Evolutionary conservation across 78 protist genomes (phyloP).

Genomic region (Cavenderia fasciculata): DNA sequence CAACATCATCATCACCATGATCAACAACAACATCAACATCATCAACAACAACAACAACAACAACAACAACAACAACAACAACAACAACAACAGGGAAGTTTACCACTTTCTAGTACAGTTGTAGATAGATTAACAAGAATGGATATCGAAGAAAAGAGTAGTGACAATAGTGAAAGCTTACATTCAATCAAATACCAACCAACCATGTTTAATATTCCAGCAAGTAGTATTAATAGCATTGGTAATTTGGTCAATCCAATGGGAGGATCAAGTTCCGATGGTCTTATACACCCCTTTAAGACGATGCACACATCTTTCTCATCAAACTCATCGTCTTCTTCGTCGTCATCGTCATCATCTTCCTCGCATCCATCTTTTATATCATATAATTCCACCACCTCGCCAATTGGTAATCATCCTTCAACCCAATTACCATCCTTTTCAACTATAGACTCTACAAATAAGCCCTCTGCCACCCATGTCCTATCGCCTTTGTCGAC

Average conservation of each 20-base stretch:
- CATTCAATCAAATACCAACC: not conserved
- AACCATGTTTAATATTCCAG: not conserved
- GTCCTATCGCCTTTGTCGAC: too few relatives aligned
- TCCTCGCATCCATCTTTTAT: too few relatives aligned
- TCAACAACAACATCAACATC: not conserved
- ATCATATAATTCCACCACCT: too few relatives aligned
- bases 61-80: not conserved
- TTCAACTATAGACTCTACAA: too few relatives aligned
- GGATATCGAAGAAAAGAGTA: constrained; percentile 58
- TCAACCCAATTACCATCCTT: too few relatives aligned
- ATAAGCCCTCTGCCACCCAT: too few relatives aligned
- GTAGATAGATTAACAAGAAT: constrained; percentile 37
- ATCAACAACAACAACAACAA: not conserved
- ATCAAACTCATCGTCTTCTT: not conserved
- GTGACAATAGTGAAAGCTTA: not conserved
- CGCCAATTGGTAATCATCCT: too few relatives aligned
- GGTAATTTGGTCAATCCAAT: constrained; percentile 43
- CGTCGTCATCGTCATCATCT: not conserved
- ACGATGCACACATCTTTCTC: not conserved
- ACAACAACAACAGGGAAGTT: constrained; percentile 3
- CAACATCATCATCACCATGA: constrained; percentile 7
- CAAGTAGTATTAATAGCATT: constrained; percentile 49
- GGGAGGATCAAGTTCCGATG: not conserved
- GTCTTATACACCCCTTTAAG: not conserved
- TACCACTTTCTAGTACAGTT: constrained; percentile 13